A percentile compares a stretch with the other conserved stretches of the same genome.
Evolutionary conservation across 768 basidiomycete species (phyloP).

Genomic region (Infundibulicybe gibba): DNA sequence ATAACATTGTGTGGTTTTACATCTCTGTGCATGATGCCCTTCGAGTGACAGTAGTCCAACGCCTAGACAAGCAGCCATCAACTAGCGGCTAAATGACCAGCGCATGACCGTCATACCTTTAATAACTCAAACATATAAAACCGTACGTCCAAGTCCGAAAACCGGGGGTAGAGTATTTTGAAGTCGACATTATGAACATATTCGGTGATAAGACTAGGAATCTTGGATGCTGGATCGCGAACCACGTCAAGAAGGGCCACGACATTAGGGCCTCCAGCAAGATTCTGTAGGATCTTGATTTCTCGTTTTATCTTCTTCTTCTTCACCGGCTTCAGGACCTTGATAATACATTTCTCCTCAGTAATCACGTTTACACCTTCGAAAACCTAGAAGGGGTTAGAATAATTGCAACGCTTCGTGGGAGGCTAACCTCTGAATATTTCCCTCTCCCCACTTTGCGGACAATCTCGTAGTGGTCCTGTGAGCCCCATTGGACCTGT

Average conservation of each 20-base stretch:
- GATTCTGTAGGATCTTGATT: constrained; percentile 96
- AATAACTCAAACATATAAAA: constrained; percentile 97
- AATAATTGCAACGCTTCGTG: constrained; percentile 6
- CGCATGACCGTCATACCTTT: constrained; percentile 49
- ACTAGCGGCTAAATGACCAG: background rate
- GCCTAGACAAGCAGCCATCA: constrained; percentile 47
- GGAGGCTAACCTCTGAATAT: constrained; percentile 74
- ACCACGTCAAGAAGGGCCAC: constrained; percentile 94
- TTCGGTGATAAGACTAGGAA: constrained; percentile 95
- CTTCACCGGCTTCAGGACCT: constrained; percentile 98
- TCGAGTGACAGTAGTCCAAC: constrained; percentile 96
- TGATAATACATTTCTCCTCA: constrained; percentile 96
- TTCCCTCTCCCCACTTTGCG: constrained; percentile 95
- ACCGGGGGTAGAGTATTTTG: constrained; percentile 93
- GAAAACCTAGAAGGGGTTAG: constrained; percentile 58
- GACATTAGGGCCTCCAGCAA: constrained; percentile 94
- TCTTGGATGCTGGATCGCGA: constrained; percentile 93
- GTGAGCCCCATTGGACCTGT: constrained; percentile 95
- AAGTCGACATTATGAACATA: constrained; percentile 98
- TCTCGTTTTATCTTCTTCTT: constrained; percentile 99
- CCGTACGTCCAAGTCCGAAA: constrained; percentile 93
- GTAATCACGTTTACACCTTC: constrained; percentile 90
- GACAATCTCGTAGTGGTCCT: constrained; percentile 98
- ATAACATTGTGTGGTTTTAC: constrained; percentile 99
- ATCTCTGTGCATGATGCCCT: constrained; percentile 98